These are phyloP conservation scores for Phytophthora ohioensis DNA, from an alignment of 352 stramenopile species.

Conservation along the genomic window DNA sequence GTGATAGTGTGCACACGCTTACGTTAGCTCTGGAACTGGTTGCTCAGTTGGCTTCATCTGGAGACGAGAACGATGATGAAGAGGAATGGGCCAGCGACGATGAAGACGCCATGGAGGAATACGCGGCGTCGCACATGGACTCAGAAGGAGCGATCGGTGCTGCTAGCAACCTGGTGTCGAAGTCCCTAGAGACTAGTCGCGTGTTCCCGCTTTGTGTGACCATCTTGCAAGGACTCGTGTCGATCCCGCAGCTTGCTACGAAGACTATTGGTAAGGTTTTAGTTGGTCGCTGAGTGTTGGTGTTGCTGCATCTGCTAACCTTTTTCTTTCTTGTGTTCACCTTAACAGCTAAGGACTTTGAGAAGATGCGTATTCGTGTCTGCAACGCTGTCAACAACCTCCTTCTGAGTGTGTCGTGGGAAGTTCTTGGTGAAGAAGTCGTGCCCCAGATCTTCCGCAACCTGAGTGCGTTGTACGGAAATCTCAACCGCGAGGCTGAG, in stretches of 20 bases:
- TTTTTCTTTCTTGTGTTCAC: slow-evolving; percentile 8
- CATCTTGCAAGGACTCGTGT: slow-evolving; percentile 84
- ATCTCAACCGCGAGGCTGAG: slow-evolving; percentile 56
- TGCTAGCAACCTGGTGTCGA: slow-evolving; percentile 38
- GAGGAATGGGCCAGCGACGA: slow-evolving; percentile 90
- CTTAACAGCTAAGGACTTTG: slow-evolving; percentile 68
- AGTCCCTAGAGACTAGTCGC: slow-evolving; percentile 52
- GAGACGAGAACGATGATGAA: slow-evolving; percentile 75
- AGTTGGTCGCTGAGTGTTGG: not conserved
- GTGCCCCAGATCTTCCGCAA: slow-evolving; percentile 83
- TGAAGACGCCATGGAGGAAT: slow-evolving; percentile 89
- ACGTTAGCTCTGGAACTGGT: slow-evolving; percentile 82
- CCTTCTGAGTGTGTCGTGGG: slow-evolving; percentile 66
- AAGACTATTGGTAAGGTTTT: slow-evolving; percentile 53
- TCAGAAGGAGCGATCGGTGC: slow-evolving; percentile 16
- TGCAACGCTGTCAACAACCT: slow-evolving; percentile 89
- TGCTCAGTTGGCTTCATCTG: slow-evolving; percentile 64
- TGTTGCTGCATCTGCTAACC: slow-evolving; percentile 9
- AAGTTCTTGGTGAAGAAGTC: slow-evolving; percentile 58
- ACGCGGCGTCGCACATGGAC: slow-evolving; percentile 76
- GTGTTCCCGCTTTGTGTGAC: slow-evolving; percentile 64
- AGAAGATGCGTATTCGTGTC: slow-evolving; percentile 83
- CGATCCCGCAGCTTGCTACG: slow-evolving; percentile 63
- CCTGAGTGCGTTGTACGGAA: slow-evolving; percentile 78
- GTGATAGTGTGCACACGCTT: slow-evolving; percentile 83